Percentiles rank a stretch among this genome's conserved stretches.
These are phyloP conservation scores for Falciphora oryzae DNA, from an alignment of 2,329 filamentous ascomycete species.

Conservation along the genomic window DNA sequence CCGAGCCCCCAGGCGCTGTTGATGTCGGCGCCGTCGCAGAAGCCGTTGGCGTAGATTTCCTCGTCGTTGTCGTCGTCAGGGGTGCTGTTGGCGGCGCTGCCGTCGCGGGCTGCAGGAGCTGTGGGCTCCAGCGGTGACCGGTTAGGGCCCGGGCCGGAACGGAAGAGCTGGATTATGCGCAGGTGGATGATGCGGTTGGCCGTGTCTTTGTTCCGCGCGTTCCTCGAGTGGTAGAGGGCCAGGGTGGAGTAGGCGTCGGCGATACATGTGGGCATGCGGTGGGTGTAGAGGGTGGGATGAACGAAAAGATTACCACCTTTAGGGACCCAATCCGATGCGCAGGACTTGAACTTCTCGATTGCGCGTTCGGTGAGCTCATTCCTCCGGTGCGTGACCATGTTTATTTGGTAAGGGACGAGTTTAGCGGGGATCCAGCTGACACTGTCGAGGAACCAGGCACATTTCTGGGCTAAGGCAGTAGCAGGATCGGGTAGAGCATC, in stretches of 20 bases:
- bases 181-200: slow-evolving; percentile 14
- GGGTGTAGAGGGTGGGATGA: slow-evolving; percentile 23
- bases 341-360: slow-evolving; percentile 16
- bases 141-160: no score
- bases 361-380: slow-evolving; percentile 11
- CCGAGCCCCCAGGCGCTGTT: slow-evolving; percentile 7
- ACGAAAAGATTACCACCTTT: slow-evolving; percentile 26
- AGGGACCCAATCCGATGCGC: slow-evolving; percentile 23
- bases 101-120: no score
- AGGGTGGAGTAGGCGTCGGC: slow-evolving; percentile 25
- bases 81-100: no score
- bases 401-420: not conserved
- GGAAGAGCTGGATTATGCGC: slow-evolving; percentile 14
- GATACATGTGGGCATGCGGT: slow-evolving; percentile 21
- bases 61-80: no score
- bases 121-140: no score
- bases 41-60: no score
- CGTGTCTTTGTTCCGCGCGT: slow-evolving; percentile 11
- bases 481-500: no score
- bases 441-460: slow-evolving; percentile 16
- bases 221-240: slow-evolving; percentile 15
- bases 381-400: not conserved
- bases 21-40: slow-evolving; percentile 9
- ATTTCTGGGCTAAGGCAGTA: not conserved
- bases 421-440: slow-evolving; percentile 18